Conservation (phyloP, 2,329 filamentous ascomycete genomes). For the Chaetomium globosum region DNA sequence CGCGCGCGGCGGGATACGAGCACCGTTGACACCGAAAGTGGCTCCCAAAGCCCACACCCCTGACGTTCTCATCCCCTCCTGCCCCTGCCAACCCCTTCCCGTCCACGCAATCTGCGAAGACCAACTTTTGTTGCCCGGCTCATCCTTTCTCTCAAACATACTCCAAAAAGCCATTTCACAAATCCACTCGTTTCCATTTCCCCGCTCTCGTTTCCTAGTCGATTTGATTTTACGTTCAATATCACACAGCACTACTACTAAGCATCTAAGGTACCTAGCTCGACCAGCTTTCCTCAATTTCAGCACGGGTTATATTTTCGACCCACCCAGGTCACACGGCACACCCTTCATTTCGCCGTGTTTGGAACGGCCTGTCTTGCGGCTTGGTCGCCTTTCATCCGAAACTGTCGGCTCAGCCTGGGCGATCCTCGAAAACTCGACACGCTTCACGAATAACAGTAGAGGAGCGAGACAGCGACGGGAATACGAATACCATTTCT, state of each 20-base stretch:
- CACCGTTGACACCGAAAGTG: slow-evolving; percentile 2
- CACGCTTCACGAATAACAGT: neutral
- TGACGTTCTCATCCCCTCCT: slow-evolving; percentile 1
- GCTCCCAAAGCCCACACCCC: neutral
- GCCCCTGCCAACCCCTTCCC: slow-evolving; percentile 11
- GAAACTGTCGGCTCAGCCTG: slow-evolving; percentile 16
- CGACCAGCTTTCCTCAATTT: neutral
- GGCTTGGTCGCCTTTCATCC: slow-evolving; percentile 16
- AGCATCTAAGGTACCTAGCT: too few relatives aligned
- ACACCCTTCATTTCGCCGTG: slow-evolving; percentile 23
- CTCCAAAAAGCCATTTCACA: slow-evolving; percentile 15
- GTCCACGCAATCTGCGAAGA: slow-evolving; percentile 19
- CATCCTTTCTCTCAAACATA: slow-evolving; percentile 20
- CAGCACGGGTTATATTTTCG: slow-evolving; percentile 8
- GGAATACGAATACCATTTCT: slow-evolving; percentile 7
- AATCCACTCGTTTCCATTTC: slow-evolving; percentile 32
- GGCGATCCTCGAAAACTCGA: slow-evolving; percentile 11
- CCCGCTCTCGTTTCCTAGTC: slow-evolving; percentile 27
- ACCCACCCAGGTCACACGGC: slow-evolving; percentile 18
- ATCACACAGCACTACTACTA: slow-evolving; percentile 6
- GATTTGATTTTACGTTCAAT: slow-evolving; percentile 22
- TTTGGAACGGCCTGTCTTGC: slow-evolving; percentile 13
- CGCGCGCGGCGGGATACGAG: slow-evolving; percentile 12
- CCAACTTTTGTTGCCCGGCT: slow-evolving; percentile 17
- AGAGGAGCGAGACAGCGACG: slow-evolving; percentile 5